These are phyloP conservation scores for Secale cereale DNA, from an alignment of 176 grass and related monocot genomes.

Conservation along the genomic window DNA sequence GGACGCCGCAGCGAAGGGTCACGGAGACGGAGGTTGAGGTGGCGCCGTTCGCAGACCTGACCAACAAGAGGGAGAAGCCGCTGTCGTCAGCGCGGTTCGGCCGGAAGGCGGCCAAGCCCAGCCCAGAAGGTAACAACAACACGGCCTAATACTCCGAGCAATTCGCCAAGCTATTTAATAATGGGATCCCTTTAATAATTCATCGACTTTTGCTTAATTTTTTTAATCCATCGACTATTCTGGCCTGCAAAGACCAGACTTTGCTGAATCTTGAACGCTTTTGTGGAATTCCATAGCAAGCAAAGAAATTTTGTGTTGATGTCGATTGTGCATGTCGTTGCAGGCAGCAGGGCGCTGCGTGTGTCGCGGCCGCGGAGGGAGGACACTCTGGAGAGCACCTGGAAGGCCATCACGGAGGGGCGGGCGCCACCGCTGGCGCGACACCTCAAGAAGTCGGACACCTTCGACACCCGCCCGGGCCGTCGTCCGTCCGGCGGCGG, in stretches of 20 bases:
- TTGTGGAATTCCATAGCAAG: neutral
- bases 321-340: neutral
- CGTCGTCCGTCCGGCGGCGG: slow-evolving; percentile 26
- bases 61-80: slow-evolving; percentile 59
- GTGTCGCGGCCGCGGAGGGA: slow-evolving; percentile 58
- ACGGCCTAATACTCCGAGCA: neutral
- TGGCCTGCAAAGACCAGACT: neutral
- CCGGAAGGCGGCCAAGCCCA: slow-evolving; percentile 56
- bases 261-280: neutral
- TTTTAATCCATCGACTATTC: too few relatives aligned
- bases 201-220: neutral
- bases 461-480: slow-evolving; percentile 53
- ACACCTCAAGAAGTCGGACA: slow-evolving; percentile 97
- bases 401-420: slow-evolving; percentile 95
- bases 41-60: slow-evolving; percentile 32
- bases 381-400: slow-evolving; percentile 90
- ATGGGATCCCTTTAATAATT: too few relatives aligned
- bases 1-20: slow-evolving; percentile 41
- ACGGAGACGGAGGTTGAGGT: neutral
- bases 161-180: neutral
- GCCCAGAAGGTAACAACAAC: slow-evolving; percentile 64
- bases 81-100: slow-evolving; percentile 53
- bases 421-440: slow-evolving; percentile 64
- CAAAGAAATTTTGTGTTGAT: neutral
- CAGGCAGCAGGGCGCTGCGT: slow-evolving; percentile 58